phyloP scores from a whole-genome alignment of 2,329 filamentous ascomycete genomes.

The Furcasterigmium furcatum region DNA sequence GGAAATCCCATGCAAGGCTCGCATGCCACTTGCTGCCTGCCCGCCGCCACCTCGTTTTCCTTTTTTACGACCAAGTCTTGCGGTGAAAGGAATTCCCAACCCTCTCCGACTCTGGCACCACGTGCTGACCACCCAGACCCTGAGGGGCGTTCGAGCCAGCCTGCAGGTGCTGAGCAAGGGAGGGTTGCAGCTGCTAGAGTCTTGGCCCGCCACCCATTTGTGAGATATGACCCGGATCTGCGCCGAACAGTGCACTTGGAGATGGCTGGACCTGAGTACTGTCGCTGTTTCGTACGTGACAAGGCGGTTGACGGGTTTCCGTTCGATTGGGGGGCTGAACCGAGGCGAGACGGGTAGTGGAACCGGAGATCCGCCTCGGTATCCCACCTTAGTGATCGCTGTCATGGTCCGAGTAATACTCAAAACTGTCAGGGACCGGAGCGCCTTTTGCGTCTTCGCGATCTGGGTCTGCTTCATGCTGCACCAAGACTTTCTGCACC shows the following conservation, averaged over 20 bases:
- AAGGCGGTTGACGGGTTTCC: too few species aligned
- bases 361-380: not conserved
- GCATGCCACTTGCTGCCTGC: not conserved
- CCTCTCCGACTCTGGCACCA: too few species aligned
- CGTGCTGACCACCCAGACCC: not conserved
- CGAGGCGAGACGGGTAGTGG: not conserved
- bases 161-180: not conserved
- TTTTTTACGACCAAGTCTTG: not conserved
- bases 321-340: not conserved
- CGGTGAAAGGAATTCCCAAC: not conserved
- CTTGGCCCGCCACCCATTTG: too few species aligned
- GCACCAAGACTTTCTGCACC: conserved; percentile 7
- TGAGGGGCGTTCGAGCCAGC: not conserved
- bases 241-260: too few species aligned
- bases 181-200: not conserved
- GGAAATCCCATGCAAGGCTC: not conserved
- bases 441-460: conserved; percentile 17
- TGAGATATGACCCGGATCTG: too few species aligned
- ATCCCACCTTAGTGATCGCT: conserved; percentile 2
- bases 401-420: conserved; percentile 28
- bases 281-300: too few species aligned
- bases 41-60: not conserved
- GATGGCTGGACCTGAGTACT: too few species aligned
- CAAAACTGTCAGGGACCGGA: conserved; percentile 24
- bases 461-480: conserved; percentile 21